Conservation (phyloP, 768 basidiomycete species). For the Pholiota microspora region DNA sequence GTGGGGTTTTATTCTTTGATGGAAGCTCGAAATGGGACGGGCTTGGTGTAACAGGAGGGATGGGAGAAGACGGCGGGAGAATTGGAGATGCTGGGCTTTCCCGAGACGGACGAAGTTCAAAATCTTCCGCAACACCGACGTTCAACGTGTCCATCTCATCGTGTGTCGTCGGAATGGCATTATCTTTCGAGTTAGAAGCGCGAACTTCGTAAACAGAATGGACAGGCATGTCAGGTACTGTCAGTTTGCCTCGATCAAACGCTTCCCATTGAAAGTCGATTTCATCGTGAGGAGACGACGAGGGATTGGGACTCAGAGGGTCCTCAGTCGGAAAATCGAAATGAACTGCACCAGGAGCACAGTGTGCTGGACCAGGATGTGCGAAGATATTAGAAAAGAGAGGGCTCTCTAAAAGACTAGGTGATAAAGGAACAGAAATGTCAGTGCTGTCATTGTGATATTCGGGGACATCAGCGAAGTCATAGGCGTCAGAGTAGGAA, state of each 20-base stretch:
- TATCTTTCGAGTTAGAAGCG: background rate
- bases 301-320: constrained; percentile 37
- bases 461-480: background rate
- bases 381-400: constrained; percentile 29
- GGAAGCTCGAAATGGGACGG: constrained; percentile 27
- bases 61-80: background rate
- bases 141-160: background rate
- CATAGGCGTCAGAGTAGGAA: constrained; percentile 1
- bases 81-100: background rate
- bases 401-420: constrained; percentile 12
- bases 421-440: background rate
- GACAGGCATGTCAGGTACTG: constrained; percentile 16
- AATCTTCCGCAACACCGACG: too few relatives aligned
- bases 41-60: constrained; percentile 13
- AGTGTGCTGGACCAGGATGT: constrained; percentile 48
- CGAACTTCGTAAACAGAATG: constrained; percentile 10
- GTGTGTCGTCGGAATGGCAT: background rate
- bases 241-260: constrained; percentile 36
- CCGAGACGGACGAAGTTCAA: background rate
- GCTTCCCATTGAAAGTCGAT: constrained; percentile 59
- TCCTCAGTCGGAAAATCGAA: constrained; percentile 54
- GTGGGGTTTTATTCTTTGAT: constrained; percentile 6
- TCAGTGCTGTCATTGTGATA: constrained; percentile 13
- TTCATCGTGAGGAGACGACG: constrained; percentile 25
- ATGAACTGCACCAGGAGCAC: constrained; percentile 35